Evolutionary conservation across 2,329 filamentous ascomycete species (phyloP).

Genomic region (Fusarium udum): DNA sequence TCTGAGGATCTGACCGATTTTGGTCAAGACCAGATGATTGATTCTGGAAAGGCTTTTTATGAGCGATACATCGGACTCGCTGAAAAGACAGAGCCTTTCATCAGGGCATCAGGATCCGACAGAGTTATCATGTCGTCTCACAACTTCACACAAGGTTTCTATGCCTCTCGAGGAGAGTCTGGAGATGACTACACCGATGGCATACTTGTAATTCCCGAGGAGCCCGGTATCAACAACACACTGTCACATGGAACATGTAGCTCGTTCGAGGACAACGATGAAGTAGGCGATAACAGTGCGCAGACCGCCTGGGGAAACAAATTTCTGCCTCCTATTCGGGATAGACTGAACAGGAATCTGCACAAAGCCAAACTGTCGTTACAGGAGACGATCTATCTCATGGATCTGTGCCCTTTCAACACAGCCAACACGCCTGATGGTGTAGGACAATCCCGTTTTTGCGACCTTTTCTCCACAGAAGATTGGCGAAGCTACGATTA

Average conservation of each 20-base stretch:
- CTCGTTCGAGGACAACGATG: constrained; percentile 70
- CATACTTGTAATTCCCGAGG: constrained; percentile 77
- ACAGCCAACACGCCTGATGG: constrained; percentile 72
- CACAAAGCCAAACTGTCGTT: constrained; percentile 71
- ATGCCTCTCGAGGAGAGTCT: constrained; percentile 53
- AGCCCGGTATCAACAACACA: constrained; percentile 77
- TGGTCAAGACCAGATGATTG: constrained; percentile 73
- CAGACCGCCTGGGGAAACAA: constrained; percentile 67
- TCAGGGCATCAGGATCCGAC: constrained; percentile 74
- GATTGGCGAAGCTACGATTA: constrained; percentile 88
- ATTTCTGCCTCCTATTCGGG: constrained; percentile 74
- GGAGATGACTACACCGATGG: constrained; percentile 58
- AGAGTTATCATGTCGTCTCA: constrained; percentile 79
- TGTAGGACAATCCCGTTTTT: constrained; percentile 72
- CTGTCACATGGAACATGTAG: constrained; percentile 78
- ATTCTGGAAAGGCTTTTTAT: constrained; percentile 82
- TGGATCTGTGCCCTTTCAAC: constrained; percentile 90
- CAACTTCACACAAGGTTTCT: constrained; percentile 80
- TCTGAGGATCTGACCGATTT: constrained; percentile 74
- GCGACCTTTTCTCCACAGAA: constrained; percentile 73
- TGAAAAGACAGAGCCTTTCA: constrained; percentile 68
- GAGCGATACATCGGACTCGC: constrained; percentile 74
- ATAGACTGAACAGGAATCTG: constrained; percentile 74
- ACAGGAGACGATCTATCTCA: constrained; percentile 73
- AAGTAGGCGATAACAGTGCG: constrained; percentile 59